Base-by-base conservation (phyloP, 768 basidiomycete genomes). In the Wakefieldia striispora region DNA sequence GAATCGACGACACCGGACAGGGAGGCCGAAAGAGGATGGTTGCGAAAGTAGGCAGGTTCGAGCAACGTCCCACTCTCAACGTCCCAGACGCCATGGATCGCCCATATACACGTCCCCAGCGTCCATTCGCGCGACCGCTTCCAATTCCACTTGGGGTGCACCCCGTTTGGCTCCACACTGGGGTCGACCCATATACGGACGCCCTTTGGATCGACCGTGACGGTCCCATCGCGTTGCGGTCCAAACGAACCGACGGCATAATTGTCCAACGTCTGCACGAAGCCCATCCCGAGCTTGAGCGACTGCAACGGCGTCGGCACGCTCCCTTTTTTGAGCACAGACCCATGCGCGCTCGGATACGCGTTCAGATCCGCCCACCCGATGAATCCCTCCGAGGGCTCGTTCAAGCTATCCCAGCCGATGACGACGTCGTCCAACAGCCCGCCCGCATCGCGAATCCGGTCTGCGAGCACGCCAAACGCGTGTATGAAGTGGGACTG, bases 361-460 rank as follows among this genome's bases (percentile, higher is more conserved):
- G 64, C 51, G 43, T 75, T 77, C 23, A 99, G 73, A 64, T 95
- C 83, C 0, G 75, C 72, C 68, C 86, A 86, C 2, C 78, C 81
- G 29, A 83, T 57, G 39, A 68, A 75, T 0, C 97, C 97, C 58
- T 95, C 90, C 34, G 83, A 83, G 0, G 97, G 95, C 67, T 99
- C 97, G 67, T 99, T 98, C 68, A 97, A 72, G 58, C 84, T 87
- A 64, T 99, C 97, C 97, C 95, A 98, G 0, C 95, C 97, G 41
- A 98, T 86, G 13, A 99, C 80, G 55, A 92, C 94, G 37, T 83
- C 82, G 24, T 98, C 94, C 19, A 90, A 65, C 31, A 97, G 68
- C 29, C 80, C 85, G 0, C 86, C 88, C 0, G 83, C 84, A n/a
- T 82, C 82, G 6, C 75, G 71, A 45, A 97, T 84, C 31, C 80